phyloP scores from a whole-genome alignment of 2,329 filamentous ascomycete species.

The Xylariaceae sp. region DNA sequence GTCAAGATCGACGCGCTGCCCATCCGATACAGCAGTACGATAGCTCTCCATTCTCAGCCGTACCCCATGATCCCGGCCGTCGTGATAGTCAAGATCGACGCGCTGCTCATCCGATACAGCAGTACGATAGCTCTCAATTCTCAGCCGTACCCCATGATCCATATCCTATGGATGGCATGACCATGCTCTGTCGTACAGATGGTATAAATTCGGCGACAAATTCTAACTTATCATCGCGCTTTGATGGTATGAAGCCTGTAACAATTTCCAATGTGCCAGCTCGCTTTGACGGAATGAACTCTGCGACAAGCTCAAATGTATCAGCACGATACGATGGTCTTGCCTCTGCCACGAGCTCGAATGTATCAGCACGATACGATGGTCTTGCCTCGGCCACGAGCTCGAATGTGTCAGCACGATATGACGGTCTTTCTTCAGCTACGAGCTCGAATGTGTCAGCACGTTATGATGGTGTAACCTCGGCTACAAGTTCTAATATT shows the following conservation, averaged over 20 bases:
- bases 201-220: constrained; percentile 61
- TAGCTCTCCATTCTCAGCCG: constrained; percentile 65
- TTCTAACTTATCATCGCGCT: constrained; percentile 18
- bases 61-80: constrained; percentile 95
- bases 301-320: neutral
- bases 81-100: constrained; percentile 37
- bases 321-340: constrained; percentile 15
- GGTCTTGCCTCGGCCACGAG: neutral
- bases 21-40: constrained; percentile 50
- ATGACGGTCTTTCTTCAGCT: neutral
- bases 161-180: constrained; percentile 95
- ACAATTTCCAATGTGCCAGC: constrained; percentile 8
- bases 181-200: constrained; percentile 87
- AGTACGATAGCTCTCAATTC: constrained; percentile 64
- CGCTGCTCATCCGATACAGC: constrained; percentile 35
- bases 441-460: neutral
- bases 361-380: constrained; percentile 10
- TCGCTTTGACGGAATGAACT: constrained; percentile 1
- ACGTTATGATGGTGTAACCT: constrained; percentile 16
- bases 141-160: constrained; percentile 84
- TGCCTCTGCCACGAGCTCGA: constrained; percentile 14
- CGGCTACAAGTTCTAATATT: constrained; percentile 23
- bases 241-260: constrained; percentile 9
- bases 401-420: constrained; percentile 2
- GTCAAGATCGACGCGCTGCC: constrained; percentile 21